phyloP scores from a whole-genome alignment of 1,284 basidiomycete genomes.

The Vanrija sp. region DNA sequence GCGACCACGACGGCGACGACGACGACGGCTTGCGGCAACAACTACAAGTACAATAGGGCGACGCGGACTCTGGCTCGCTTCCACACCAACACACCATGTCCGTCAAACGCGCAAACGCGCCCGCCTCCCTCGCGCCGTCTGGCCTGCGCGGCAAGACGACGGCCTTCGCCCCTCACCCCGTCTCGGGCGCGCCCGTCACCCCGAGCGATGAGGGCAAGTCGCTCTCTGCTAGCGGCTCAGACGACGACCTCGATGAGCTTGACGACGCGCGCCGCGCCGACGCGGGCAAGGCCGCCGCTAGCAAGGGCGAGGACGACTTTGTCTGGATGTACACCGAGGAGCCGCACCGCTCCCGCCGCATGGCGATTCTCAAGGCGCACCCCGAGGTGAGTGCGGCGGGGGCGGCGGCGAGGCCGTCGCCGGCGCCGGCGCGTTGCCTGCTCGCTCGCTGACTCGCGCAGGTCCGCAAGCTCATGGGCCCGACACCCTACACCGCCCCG shows the following conservation, averaged over 20 bases:
- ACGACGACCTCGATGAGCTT: constrained; percentile 1
- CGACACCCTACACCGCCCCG: constrained; percentile 85
- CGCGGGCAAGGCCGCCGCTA: background rate
- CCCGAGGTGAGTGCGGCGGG: constrained; percentile 63
- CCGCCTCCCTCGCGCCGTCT: no score
- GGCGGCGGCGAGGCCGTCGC: no score
- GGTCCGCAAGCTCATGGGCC: constrained; percentile 92
- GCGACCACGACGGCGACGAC: no score
- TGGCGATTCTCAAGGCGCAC: constrained; percentile 88
- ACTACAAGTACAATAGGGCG: no score
- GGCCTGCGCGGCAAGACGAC: constrained; percentile 5
- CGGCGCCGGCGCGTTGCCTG: background rate
- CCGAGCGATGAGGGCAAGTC: background rate
- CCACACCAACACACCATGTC: no score
- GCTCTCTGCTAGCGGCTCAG: background rate
- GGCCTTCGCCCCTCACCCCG: background rate
- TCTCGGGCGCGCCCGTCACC: background rate
- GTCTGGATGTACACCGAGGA: constrained; percentile 97
- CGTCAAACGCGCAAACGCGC: no score
- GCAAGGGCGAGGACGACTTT: constrained; percentile 57
- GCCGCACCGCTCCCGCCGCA: constrained; percentile 81
- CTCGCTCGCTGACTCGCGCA: constrained; percentile 38
- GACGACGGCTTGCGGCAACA: no score
- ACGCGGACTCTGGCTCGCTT: no score
- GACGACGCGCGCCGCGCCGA: constrained; percentile 1